Conservation (phyloP, 495 filamentous ascomycete genomes). For the Apiosordaria backusii region DNA sequence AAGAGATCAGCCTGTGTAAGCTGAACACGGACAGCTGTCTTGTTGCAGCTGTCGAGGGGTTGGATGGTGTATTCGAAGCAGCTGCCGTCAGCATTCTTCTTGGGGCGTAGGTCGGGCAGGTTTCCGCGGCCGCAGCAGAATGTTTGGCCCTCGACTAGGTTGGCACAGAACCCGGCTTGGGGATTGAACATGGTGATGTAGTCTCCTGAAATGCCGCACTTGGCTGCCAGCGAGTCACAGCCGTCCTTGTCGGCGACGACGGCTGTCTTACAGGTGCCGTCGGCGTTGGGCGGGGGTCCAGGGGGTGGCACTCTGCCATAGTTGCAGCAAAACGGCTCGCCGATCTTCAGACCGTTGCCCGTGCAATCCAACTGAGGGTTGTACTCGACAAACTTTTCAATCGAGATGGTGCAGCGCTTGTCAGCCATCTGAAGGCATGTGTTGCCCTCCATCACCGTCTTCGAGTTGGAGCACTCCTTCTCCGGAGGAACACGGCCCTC, state of each 20-base stretch:
- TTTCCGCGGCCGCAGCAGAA: background rate
- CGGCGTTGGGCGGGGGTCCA: constrained; percentile 19
- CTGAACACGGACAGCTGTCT: constrained; percentile 17
- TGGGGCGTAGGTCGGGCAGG: constrained; percentile 27
- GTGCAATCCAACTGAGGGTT: constrained; percentile 21
- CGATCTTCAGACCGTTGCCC: constrained; percentile 33
- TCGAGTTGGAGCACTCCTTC: background rate
- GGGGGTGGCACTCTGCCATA: constrained; percentile 21
- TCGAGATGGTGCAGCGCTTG: constrained; percentile 19
- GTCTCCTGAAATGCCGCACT: constrained; percentile 31
- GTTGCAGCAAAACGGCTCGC: constrained; percentile 46
- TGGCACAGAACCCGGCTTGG: background rate
- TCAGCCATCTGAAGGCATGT: background rate
- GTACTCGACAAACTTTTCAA: constrained; percentile 17
- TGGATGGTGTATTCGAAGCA: constrained; percentile 29
- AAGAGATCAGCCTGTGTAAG: constrained; percentile 31
- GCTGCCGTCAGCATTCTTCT: constrained; percentile 34
- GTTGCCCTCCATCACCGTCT: background rate
- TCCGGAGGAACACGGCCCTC: background rate
- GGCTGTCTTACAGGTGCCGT: constrained; percentile 29
- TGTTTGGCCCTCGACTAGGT: background rate
- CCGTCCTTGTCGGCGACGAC: constrained; percentile 29
- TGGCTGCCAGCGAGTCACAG: constrained; percentile 36
- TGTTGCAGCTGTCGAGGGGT: constrained; percentile 29
- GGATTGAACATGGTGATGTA: constrained; percentile 3